Conservation (phyloP, 805 yeast species). For the Saccharomyces mikatae region DNA sequence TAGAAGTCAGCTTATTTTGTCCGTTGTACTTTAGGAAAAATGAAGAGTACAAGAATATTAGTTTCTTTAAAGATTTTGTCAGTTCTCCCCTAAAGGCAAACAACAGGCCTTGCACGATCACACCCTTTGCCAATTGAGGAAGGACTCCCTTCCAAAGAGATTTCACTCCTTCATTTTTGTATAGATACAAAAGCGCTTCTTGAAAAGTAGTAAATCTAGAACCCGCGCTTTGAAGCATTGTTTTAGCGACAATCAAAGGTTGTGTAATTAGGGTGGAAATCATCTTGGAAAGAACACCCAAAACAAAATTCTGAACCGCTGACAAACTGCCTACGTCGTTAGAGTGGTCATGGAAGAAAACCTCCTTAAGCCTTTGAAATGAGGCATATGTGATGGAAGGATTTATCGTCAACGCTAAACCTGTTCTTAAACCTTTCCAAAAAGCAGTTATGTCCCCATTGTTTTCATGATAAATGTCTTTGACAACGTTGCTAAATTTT, state of each 20-base stretch:
- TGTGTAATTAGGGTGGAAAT: slow-evolving; percentile 75
- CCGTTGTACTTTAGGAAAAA: neutral
- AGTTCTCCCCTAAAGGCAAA: slow-evolving; percentile 74
- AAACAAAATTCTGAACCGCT: slow-evolving; percentile 56
- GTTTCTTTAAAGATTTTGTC: slow-evolving; percentile 26
- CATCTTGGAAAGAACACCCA: slow-evolving; percentile 76
- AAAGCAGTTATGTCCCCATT: slow-evolving; percentile 60
- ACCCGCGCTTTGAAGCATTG: slow-evolving; percentile 56
- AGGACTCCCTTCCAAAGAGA: slow-evolving; percentile 74
- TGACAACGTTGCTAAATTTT: slow-evolving; percentile 28
- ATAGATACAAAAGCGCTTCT: slow-evolving; percentile 52
- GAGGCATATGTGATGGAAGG: slow-evolving; percentile 85
- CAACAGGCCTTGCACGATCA: slow-evolving; percentile 74
- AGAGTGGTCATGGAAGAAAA: slow-evolving; percentile 34
- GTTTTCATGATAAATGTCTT: slow-evolving; percentile 43
- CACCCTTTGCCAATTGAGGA: slow-evolving; percentile 76
- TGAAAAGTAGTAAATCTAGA: slow-evolving; percentile 49
- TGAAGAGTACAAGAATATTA: slow-evolving; percentile 4
- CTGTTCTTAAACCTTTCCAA: slow-evolving; percentile 80
- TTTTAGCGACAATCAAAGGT: slow-evolving; percentile 79
- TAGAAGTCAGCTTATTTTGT: neutral
- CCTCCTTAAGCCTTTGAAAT: slow-evolving; percentile 55
- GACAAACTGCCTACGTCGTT: slow-evolving; percentile 33
- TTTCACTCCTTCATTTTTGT: slow-evolving; percentile 51
- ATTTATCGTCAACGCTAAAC: slow-evolving; percentile 66